Base-by-base conservation (phyloP, 2,329 filamentous ascomycete genomes). In the Cercospora citrullina region DNA sequence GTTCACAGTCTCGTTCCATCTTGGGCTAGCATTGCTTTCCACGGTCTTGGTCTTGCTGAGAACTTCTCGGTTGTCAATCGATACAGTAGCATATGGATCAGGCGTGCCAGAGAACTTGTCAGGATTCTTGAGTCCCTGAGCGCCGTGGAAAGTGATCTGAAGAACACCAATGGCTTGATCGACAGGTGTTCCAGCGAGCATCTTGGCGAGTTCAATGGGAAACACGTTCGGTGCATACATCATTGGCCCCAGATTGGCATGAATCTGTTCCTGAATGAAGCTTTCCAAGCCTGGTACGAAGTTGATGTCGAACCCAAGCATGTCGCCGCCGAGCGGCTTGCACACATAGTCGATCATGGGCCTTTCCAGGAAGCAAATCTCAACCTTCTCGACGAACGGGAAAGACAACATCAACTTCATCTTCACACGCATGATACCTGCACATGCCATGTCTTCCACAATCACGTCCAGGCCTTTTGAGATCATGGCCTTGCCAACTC, bases 181-280 rank as follows among this genome's bases (percentile, higher is more conserved):
- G 61, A 99, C 92, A 0, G 95, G 89, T 67, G 91, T 94, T 68
- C 95, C 95, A 53, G 94, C 92, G 71, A 99, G 85, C 92, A 99
- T 95, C 86, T 99, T 98, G 74, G 95, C 95, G 66, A 99, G 93
- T 77, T 99, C 95, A 72, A 99, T 95, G 16, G 95, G 95, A 84
- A 99, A 99, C 60, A 98, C 93, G 74, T 99, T 97, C 8, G 95
- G 95, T 42, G 89, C 90, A 78, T 99, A 99, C 93, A 99, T 97
- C 91, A 99, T 98, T 0, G 95, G 96, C 1, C 89, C 91, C 60
- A 99, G 83, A 76, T 94, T 97, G 71, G 91, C 91, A 79, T 99
- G 96, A 63, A 99, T 96, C 82, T 96, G 93, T 75, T 99, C 95
- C 78, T 92, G 89, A 75, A 99, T 99, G 80, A 99, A 99, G 66